A percentile compares a stretch with the other conserved stretches of the same genome.
Conservation (phyloP, 1,284 basidiomycete species). For the Sanghuangporus weigelae region DNA sequence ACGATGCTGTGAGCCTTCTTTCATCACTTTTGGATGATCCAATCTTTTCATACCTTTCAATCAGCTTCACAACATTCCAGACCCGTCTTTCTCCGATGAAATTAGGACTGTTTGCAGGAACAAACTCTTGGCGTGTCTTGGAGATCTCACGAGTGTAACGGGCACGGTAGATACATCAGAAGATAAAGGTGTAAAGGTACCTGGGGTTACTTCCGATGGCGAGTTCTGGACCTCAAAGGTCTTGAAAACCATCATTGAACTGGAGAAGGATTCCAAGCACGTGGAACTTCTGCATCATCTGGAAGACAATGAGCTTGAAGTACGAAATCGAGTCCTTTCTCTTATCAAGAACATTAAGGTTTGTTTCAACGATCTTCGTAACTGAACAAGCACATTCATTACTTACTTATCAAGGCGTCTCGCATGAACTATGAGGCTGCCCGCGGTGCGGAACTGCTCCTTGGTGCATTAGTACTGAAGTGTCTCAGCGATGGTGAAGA, state of each 20-base stretch:
- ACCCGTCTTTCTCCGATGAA: slow-evolving; percentile 69
- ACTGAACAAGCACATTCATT: not conserved
- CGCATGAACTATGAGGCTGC: not conserved
- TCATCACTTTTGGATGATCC: not conserved
- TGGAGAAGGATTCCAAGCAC: slow-evolving; percentile 72
- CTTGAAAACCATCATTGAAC: slow-evolving; percentile 50
- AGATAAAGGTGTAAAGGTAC: slow-evolving; percentile 47
- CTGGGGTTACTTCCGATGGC: slow-evolving; percentile 65
- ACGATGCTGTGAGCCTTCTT: slow-evolving; percentile 46
- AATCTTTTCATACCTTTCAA: not conserved
- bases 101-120: slow-evolving; percentile 61
- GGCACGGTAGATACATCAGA: slow-evolving; percentile 15
- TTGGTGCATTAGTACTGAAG: slow-evolving; percentile 8
- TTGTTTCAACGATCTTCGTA: not conserved
- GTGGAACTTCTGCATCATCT: slow-evolving; percentile 49
- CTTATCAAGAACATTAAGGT: slow-evolving; percentile 10
- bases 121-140: slow-evolving; percentile 70
- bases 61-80: slow-evolving; percentile 59
- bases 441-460: slow-evolving; percentile 11
- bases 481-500: slow-evolving; percentile 7
- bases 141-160: slow-evolving; percentile 65
- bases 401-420: not conserved
- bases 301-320: slow-evolving; percentile 51
- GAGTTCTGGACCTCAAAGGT: slow-evolving; percentile 78
- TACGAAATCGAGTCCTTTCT: slow-evolving; percentile 42